phyloP scores from a whole-genome alignment of 1,139 yeast genomes.

The Yamadazyma taylorii region DNA sequence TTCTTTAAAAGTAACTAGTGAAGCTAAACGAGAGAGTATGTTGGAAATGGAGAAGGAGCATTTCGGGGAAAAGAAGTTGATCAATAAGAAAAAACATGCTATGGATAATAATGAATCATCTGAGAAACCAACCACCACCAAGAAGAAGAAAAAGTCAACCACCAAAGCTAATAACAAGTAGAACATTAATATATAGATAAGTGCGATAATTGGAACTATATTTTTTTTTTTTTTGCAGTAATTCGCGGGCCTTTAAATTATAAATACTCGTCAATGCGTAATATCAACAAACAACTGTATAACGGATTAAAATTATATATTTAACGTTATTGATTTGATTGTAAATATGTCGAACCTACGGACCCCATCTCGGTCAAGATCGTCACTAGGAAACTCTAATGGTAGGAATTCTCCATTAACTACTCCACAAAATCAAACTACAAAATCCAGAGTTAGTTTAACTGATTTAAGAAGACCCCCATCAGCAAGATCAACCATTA shows the following conservation, averaged over 20 bases:
- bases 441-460: slow-evolving; percentile 18
- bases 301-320: no score
- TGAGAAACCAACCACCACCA: slow-evolving; percentile 5
- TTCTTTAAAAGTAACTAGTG: slow-evolving; percentile 66
- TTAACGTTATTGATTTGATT: no score
- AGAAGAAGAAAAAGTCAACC: slow-evolving; percentile 5
- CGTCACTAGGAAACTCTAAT: slow-evolving; percentile 20
- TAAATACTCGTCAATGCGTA: no score
- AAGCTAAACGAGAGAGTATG: slow-evolving; percentile 84
- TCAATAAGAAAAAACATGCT: slow-evolving; percentile 49
- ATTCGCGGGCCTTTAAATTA: not conserved
- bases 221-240: no score
- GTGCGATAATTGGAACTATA: no score
- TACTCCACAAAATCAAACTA: slow-evolving; percentile 18
- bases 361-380: slow-evolving; percentile 20
- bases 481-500: slow-evolving; percentile 20
- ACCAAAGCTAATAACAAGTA: slow-evolving; percentile 4
- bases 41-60: slow-evolving; percentile 92
- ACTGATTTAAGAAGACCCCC: slow-evolving; percentile 28
- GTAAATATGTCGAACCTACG: slow-evolving; percentile 1
- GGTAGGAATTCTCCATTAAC: slow-evolving; percentile 7
- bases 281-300: no score
- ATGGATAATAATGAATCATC: not conserved
- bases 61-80: slow-evolving; percentile 73
- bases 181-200: no score